Evolutionary conservation across 768 basidiomycete species (phyloP).

Genomic region (Leucocoprinus sp.): DNA sequence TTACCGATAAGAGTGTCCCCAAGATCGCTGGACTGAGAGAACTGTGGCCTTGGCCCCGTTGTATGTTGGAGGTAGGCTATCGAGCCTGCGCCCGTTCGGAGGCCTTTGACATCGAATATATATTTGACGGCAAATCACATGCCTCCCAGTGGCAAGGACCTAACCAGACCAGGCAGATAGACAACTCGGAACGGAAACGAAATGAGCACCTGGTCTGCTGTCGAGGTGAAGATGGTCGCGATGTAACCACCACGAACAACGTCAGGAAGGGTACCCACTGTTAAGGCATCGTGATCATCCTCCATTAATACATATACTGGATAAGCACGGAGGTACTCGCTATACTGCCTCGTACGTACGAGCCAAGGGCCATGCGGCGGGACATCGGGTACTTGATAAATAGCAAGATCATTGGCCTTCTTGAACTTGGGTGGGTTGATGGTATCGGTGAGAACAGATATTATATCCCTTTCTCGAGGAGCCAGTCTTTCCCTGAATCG

Average conservation of each 20-base stretch:
- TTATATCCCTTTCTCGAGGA: conserved; percentile 16
- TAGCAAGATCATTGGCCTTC: background rate
- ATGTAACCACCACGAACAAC: conserved; percentile 24
- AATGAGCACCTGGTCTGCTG: conserved; percentile 16
- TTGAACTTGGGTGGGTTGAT: conserved; percentile 11
- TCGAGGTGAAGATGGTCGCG: conserved; percentile 23
- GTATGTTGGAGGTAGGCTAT: conserved; percentile 25
- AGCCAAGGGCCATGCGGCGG: conserved; percentile 24
- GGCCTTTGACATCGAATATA: conserved; percentile 26
- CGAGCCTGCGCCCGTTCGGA: conserved; percentile 29
- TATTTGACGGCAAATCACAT: conserved; percentile 43
- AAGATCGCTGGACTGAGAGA: conserved; percentile 34
- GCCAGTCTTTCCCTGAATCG: conserved; percentile 20
- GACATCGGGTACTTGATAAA: conserved; percentile 14
- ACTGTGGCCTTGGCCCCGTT: conserved; percentile 27
- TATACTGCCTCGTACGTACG: conserved; percentile 7
- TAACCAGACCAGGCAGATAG: conserved; percentile 24
- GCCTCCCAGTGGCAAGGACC: conserved; percentile 31
- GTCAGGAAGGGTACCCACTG: conserved; percentile 34
- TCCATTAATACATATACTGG: conserved; percentile 30
- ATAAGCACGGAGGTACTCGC: conserved; percentile 13
- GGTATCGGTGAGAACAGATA: conserved; percentile 3
- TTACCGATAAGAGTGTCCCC: conserved; percentile 49
- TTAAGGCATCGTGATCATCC: conserved; percentile 35
- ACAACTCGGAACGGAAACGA: conserved; percentile 44